Percentiles rank a stretch among this genome's conserved stretches.
These are phyloP conservation scores for Gonapodya prolifera DNA, from an alignment of 192 early-diverging fungal genomes.

Conservation along the genomic window DNA sequence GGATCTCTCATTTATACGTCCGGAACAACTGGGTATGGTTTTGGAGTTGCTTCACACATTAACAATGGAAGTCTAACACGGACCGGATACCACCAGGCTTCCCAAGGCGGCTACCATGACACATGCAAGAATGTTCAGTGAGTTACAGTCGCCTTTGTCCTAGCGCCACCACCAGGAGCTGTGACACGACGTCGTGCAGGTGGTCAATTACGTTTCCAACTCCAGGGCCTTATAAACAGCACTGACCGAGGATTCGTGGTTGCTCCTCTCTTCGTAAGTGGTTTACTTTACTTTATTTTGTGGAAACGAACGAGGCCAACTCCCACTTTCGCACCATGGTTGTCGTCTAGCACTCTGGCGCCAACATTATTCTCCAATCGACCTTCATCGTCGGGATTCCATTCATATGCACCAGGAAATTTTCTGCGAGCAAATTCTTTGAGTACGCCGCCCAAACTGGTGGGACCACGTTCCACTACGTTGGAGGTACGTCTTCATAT, in stretches of 20 bases:
- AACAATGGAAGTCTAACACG: too few species aligned
- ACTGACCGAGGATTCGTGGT: neutral
- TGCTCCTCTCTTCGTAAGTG: neutral
- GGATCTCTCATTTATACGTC: neutral
- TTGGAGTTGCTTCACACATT: neutral
- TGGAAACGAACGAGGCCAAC: too few species aligned
- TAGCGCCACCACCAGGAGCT: too few species aligned
- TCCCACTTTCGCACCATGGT: too few species aligned
- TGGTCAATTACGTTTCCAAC: neutral
- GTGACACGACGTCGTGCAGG: too few species aligned
- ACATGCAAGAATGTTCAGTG: neutral
- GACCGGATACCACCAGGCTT: neutral
- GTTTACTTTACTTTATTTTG: too few species aligned
- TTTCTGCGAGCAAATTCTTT: constrained; percentile 1
- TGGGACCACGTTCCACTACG: neutral
- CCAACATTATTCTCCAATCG: neutral
- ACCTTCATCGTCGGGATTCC: neutral
- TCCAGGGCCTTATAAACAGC: neutral
- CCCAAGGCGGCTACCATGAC: neutral
- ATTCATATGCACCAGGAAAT: constrained; percentile 5
- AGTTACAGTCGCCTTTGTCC: too few species aligned
- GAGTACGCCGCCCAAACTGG: neutral
- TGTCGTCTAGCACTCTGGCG: constrained; percentile 3
- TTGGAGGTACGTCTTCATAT: neutral
- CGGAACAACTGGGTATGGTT: neutral